Percentiles rank a stretch among this genome's conserved stretches.
Conservation (phyloP, 352 stramenopile genomes). For the Pythium rhizo-oryzae region DNA sequence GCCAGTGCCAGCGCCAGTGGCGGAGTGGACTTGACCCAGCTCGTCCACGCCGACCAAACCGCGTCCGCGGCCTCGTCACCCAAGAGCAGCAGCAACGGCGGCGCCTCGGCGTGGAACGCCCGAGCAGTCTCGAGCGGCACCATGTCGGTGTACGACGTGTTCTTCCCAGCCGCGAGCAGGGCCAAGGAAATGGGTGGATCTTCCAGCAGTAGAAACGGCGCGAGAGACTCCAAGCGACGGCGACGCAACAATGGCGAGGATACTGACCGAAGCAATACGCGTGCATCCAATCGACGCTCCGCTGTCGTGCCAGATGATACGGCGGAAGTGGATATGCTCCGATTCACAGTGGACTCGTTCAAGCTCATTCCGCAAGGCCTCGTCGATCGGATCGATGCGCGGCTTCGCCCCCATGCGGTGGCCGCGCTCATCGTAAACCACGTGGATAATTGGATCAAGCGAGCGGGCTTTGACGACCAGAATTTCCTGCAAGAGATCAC, state of each 20-base stretch:
- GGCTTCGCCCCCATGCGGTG: conserved; percentile 57
- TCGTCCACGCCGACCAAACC: conserved; percentile 9
- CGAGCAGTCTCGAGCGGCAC: conserved; percentile 17
- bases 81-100: conserved; percentile 16
- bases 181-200: conserved; percentile 5
- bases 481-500: conserved; percentile 73
- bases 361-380: conserved; percentile 85
- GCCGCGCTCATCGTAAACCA: conserved; percentile 58
- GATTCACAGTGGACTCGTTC: conserved; percentile 70
- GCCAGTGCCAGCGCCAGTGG: background rate
- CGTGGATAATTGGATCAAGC: conserved; percentile 71
- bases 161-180: conserved; percentile 41
- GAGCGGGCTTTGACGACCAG: conserved; percentile 57
- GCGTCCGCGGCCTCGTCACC: conserved; percentile 4
- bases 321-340: conserved; percentile 45
- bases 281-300: conserved; percentile 17
- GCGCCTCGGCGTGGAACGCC: conserved; percentile 15
- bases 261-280: conserved; percentile 4
- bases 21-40: conserved; percentile 8
- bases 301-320: conserved; percentile 22
- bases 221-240: conserved; percentile 29
- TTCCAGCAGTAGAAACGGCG: background rate
- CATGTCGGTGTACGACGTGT: conserved; percentile 65
- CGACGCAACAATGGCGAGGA: conserved; percentile 21
- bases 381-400: conserved; percentile 77